phyloP scores from a whole-genome alignment of 2,329 filamentous ascomycete genomes.

The Calonectria montana region DNA sequence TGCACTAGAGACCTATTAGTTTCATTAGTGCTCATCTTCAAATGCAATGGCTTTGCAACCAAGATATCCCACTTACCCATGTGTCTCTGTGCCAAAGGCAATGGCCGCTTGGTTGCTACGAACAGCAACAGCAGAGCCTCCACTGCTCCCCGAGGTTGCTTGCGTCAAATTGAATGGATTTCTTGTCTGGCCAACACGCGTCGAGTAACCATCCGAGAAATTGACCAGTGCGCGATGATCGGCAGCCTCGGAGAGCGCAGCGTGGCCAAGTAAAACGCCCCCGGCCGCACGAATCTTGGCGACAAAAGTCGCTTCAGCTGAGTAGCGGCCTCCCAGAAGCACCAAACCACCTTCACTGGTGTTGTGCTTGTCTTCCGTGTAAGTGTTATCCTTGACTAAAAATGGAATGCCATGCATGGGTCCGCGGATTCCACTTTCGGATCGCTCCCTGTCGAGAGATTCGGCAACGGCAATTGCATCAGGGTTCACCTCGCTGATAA shows the following conservation, averaged over 20 bases:
- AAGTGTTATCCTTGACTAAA: conserved; percentile 75
- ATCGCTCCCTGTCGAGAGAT: conserved; percentile 46
- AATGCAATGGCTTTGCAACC: not conserved
- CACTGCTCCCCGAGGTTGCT: conserved; percentile 17
- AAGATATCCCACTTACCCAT: not conserved
- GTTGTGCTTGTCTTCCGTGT: conserved; percentile 68
- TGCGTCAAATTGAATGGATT: conserved; percentile 25
- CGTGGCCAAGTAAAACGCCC: conserved; percentile 13
- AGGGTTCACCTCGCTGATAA: conserved; percentile 1
- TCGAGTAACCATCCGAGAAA: conserved; percentile 24
- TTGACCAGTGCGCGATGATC: conserved; percentile 19
- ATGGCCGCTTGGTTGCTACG: conserved; percentile 17
- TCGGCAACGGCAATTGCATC: conserved; percentile 38
- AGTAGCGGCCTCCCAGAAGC: conserved; percentile 19
- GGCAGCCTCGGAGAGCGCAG: conserved; percentile 18
- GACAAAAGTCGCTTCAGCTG: conserved; percentile 10
- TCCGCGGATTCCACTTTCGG: conserved; percentile 39
- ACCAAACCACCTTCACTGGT: conserved; percentile 44
- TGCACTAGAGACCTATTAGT: conserved; percentile 8
- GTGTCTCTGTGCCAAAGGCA: conserved; percentile 18
- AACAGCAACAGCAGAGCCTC: conserved; percentile 15
- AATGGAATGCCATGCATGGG: conserved; percentile 73
- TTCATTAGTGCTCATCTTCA: not conserved
- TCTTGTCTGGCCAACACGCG: conserved; percentile 17
- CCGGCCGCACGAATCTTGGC: conserved; percentile 16